Percentiles rank a stretch among this genome's conserved stretches.
Conservation (phyloP, 179 eudicot genomes). For the Amaranthus tricolor region DNA sequence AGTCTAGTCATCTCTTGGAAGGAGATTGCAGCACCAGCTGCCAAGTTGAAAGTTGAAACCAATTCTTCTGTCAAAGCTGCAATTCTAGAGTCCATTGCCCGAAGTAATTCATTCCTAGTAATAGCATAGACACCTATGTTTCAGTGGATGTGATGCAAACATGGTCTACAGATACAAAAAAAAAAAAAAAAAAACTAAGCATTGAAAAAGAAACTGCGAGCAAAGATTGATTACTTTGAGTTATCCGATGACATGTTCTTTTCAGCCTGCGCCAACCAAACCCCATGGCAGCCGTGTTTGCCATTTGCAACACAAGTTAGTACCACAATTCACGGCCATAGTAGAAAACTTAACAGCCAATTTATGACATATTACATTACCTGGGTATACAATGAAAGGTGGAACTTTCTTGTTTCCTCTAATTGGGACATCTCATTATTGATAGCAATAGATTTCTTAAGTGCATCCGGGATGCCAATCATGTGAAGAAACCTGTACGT, state of each 20-base stretch:
- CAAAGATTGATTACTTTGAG: conserved; percentile 56
- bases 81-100: conserved; percentile 84
- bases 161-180: not conserved
- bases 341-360: not conserved
- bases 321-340: conserved; percentile 13
- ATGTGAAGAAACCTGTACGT: conserved; percentile 62
- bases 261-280: conserved; percentile 49
- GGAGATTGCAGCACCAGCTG: conserved; percentile 52
- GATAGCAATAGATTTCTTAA: conserved; percentile 43
- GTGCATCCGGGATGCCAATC: conserved; percentile 50
- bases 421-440: conserved; percentile 71
- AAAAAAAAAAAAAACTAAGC: not conserved
- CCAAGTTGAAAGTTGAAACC: conserved; percentile 51
- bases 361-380: conserved; percentile 27
- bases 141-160: conserved; percentile 23
- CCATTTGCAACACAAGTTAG: conserved; percentile 20
- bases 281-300: conserved; percentile 20
- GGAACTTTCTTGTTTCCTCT: conserved; percentile 77
- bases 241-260: conserved; percentile 50
- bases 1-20: conserved; percentile 46
- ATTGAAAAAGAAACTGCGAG: conserved; percentile 3
- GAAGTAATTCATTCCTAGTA: conserved; percentile 80
- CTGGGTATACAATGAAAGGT: conserved; percentile 71
- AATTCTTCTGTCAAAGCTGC: conserved; percentile 63
- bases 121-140: conserved; percentile 17